A percentile compares a stretch with the other conserved stretches of the same genome.
These are phyloP conservation scores for Posidonia australis DNA, from an alignment of 106 monocot genomes.

Conservation along the genomic window DNA sequence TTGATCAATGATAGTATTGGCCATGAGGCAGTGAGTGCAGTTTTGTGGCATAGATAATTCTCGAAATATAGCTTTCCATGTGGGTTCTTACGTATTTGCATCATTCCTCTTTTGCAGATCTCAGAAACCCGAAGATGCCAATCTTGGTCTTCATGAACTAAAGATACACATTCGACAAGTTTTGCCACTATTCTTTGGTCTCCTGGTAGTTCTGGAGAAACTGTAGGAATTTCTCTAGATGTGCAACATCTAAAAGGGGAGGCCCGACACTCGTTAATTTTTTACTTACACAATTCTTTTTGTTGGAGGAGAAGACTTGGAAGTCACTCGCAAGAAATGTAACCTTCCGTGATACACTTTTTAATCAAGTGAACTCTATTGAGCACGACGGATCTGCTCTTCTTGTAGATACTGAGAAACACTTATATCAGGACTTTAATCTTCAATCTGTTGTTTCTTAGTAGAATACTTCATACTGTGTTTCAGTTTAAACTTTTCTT, in stretches of 20 bases:
- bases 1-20: neutral
- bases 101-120: neutral
- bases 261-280: neutral
- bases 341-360: neutral
- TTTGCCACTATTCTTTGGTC: slow-evolving; percentile 2
- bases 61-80: too few relatives aligned
- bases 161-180: neutral
- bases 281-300: neutral
- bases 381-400: neutral
- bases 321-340: slow-evolving; percentile 1
- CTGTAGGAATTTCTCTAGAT: neutral
- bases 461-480: too few relatives aligned
- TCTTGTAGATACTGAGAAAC: neutral
- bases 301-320: neutral
- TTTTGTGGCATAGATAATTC: too few relatives aligned
- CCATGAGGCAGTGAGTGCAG: too few relatives aligned
- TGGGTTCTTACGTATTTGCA: neutral
- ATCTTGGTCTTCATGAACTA: neutral
- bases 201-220: slow-evolving; percentile 2
- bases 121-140: neutral
- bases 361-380: neutral
- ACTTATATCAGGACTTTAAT: too few relatives aligned
- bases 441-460: too few relatives aligned
- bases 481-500: too few relatives aligned
- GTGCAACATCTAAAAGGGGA: neutral